Evolutionary conservation across 176 grass and related monocot genomes (phyloP).

Genomic region (bread wheat (Triticum aestivum)): IWGSC_CS_RefSeq_v2.1 NC_057814.1:62193573-62194072

Average conservation of each 20-base stretch:
- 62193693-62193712: not conserved
- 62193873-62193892: not conserved
- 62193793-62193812: not conserved
- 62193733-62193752: not conserved
- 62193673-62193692: not conserved
- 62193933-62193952: not conserved
- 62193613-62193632: conserved; percentile 6
- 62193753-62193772: not conserved
- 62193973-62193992: not conserved
- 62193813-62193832: not conserved
- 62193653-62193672: not conserved
- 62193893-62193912: not conserved
- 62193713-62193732: not conserved
- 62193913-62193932: not conserved
- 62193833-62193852: not conserved
- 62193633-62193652: not conserved
- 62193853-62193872: not conserved
- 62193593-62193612: not conserved
- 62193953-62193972: not conserved
- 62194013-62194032: no score
- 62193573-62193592: not conserved
- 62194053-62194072: no score
- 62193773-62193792: not conserved
- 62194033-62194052: no score
- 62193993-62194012: no score